Percentiles rank a stretch among this genome's conserved stretches.
These are phyloP conservation scores for Fusarium sp. DNA, from an alignment of 2,329 filamentous ascomycete species.

Conservation along the genomic window DNA sequence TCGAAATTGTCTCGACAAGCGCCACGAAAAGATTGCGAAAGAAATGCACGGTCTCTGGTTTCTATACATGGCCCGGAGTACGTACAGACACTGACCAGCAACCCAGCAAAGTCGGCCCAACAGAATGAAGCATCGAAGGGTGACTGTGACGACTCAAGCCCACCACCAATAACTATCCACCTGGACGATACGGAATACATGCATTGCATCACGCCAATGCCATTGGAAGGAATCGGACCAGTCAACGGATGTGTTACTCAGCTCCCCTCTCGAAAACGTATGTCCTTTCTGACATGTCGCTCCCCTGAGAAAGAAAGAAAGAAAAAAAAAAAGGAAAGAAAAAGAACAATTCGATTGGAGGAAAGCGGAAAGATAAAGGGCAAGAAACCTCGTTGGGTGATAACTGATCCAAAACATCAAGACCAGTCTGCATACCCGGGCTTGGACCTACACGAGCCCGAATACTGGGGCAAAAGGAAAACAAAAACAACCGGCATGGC, in stretches of 20 bases:
- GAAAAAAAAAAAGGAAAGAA: constrained; percentile 1
- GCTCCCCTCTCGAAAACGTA: constrained; percentile 19
- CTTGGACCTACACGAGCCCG: constrained; percentile 5
- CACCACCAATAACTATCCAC: constrained; percentile 34
- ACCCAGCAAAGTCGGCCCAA: constrained; percentile 15
- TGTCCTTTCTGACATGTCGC: constrained; percentile 39
- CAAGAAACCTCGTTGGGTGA: neutral
- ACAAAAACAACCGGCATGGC: constrained; percentile 1
- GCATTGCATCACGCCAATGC: constrained; percentile 19
- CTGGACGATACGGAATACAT: constrained; percentile 12
- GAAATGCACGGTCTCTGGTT: constrained; percentile 18
- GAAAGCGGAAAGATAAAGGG: constrained; percentile 4
- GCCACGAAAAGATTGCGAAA: constrained; percentile 19
- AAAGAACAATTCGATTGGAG: neutral
- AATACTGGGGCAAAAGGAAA: neutral
- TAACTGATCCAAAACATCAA: neutral
- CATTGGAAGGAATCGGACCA: constrained; percentile 28
- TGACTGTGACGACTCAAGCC: constrained; percentile 22
- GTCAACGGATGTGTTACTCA: constrained; percentile 19
- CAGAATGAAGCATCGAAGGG: constrained; percentile 22
- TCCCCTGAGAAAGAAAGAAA: constrained; percentile 8
- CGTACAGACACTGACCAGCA: constrained; percentile 19
- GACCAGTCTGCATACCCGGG: constrained; percentile 2
- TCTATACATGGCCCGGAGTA: neutral
- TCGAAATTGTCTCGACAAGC: constrained; percentile 13